Conservation (phyloP, 2,329 filamentous ascomycete species). For the Penicillium sp. region DNA sequence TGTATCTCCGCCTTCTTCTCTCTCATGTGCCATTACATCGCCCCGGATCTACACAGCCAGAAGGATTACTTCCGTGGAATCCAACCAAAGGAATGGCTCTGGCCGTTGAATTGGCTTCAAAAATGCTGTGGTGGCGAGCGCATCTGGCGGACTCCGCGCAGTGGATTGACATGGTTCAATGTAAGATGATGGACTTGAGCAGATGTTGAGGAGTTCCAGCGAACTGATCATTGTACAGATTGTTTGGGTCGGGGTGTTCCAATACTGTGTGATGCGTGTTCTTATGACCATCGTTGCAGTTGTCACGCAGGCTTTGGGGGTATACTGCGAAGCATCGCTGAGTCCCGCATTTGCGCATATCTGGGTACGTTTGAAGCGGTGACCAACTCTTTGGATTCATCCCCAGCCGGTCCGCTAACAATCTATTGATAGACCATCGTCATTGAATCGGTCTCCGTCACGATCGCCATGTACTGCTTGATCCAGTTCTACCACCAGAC, state of each 20-base stretch:
- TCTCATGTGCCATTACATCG: constrained; percentile 27
- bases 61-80: constrained; percentile 75
- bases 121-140: constrained; percentile 67
- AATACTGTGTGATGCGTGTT: constrained; percentile 81
- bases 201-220: not conserved
- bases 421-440: constrained; percentile 54
- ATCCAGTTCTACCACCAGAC: constrained; percentile 85
- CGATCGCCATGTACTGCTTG: constrained; percentile 83
- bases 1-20: constrained; percentile 79
- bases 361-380: constrained; percentile 58
- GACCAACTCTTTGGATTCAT: not conserved
- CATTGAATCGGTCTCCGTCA: constrained; percentile 70
- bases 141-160: constrained; percentile 68
- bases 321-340: constrained; percentile 77
- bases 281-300: constrained; percentile 78
- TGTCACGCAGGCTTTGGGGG: constrained; percentile 64
- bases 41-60: constrained; percentile 72
- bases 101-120: constrained; percentile 68
- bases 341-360: constrained; percentile 78
- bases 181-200: constrained; percentile 13
- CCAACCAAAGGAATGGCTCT: constrained; percentile 68
- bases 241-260: constrained; percentile 78
- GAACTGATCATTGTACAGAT: constrained; percentile 18
- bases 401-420: not conserved
- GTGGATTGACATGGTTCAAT: constrained; percentile 77